Evolutionary conservation across 31 red algal genomes (phyloP), one percentile per base, ranked within the genome.

Genomic region (Endocladia muricata): DNA sequence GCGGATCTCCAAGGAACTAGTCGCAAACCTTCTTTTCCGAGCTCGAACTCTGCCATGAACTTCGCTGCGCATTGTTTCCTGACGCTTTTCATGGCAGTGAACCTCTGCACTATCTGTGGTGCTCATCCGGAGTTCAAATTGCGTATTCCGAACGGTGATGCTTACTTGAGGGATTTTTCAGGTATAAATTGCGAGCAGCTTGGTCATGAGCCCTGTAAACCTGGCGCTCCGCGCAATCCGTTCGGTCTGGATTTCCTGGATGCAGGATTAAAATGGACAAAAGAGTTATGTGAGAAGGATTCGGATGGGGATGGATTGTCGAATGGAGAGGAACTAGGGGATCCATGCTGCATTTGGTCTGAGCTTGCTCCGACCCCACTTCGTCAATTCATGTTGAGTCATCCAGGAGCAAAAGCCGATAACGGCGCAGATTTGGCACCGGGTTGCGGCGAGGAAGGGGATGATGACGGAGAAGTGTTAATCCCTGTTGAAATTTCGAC

Each of bases 251-350:
- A 68, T 61, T 94, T 94, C 57, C n/a, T 41, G 31, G 52, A 44
- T n/a, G 69, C 55, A 2, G 79, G 84, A 13, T 26, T 64, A 11
- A 36, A 40, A 2, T 94, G 83, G 77, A 78, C 70, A 1, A 68
- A 76, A 34, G 3, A 61, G 25, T 43, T 94, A 5, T 94, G 91
- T 58, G 32, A 82, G 36, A 47, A 42, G 33, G 91, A 94, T 65
- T 88, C 84, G 6, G 91, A 94, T 40, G 79, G 73, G 43, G 91
- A 94, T 64, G 91, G 91, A 5, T 51, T 84, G 7, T 65, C 84
- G 3, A 94, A 94, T 41, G 91, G 91, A 26, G 54, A 89, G 37
- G 91, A 94, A 62, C 52, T 94, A 4, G 91, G 91, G 28, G 91
- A 94, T 67, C 91, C 91, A 29, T 88, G 84, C 61, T 94, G 91